A percentile compares a stretch with the other conserved stretches of the same genome.
Conservation (phyloP, 257 asterid genomes). For the Primulina eburnea region DNA sequence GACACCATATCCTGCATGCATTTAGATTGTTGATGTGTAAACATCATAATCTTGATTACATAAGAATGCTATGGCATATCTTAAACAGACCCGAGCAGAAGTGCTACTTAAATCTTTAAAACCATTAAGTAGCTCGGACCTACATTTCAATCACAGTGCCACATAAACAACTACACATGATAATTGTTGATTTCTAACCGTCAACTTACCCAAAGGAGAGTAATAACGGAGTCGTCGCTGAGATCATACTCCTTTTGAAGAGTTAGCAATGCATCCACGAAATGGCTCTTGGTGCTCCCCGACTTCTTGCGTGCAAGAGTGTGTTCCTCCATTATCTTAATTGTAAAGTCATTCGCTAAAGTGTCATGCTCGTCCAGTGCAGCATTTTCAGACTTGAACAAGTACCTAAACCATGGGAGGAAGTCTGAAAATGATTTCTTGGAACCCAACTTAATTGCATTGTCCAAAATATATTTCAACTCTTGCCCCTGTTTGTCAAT, state of each 20-base stretch:
- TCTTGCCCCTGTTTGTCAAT: slow-evolving; percentile 68
- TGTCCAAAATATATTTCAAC: slow-evolving; percentile 53
- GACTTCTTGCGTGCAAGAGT: slow-evolving; percentile 50
- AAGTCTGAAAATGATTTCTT: slow-evolving; percentile 56
- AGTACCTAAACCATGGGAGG: slow-evolving; percentile 60
- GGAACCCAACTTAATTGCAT: slow-evolving; percentile 48
- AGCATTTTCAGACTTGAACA: slow-evolving; percentile 38
- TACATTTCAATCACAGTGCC: no score
- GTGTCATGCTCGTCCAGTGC: slow-evolving; percentile 48
- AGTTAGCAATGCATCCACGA: slow-evolving; percentile 74
- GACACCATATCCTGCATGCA: slow-evolving; percentile 71
- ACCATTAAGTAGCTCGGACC: neutral
- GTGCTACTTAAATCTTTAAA: no score
- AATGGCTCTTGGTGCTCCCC: slow-evolving; percentile 75
- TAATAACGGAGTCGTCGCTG: slow-evolving; percentile 58
- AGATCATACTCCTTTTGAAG: slow-evolving; percentile 72
- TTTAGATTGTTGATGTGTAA: neutral
- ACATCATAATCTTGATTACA: neutral
- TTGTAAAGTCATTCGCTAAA: slow-evolving; percentile 49
- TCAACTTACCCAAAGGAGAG: slow-evolving; percentile 75
- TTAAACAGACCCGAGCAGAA: neutral
- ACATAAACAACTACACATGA: no score
- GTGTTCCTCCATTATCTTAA: slow-evolving; percentile 80
- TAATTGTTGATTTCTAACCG: neutral
- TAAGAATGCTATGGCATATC: neutral